Evolutionary conservation across 768 basidiomycete genomes (phyloP), one percentile per base, ranked within the genome.

Genomic region (Auriscalpium microsporum): DNA sequence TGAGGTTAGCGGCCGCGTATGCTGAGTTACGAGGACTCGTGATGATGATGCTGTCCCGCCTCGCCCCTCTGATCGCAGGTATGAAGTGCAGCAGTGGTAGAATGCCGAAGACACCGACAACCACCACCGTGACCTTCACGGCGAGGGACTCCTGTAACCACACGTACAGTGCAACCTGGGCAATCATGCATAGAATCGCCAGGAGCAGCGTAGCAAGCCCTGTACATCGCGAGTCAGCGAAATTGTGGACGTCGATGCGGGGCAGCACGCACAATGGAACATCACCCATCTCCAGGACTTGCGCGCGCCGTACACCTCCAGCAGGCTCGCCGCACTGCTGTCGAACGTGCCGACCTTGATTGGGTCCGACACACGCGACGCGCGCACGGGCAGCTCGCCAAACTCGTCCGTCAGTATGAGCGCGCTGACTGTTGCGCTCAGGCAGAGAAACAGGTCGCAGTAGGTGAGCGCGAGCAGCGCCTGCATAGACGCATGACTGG

Each of bases 371-470:
- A 40, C 49, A 38, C 45, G 33, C 50, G 33, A 54, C 44, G 16
- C 57, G 54, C 10, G 42, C 48, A 50, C 35, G 13, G 59, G 54
- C 10, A 58, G 19, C 14, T 58, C 50, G 28, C 57, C 56, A 11
- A 58, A 55, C 16, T 53, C 55, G 19, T 50, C 51, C 10, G 49
- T 60, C 48, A 60, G 59, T 4, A 60, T 44, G 28, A 58, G 52
- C 8, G 59, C 58, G 48, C 40, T 55, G 44, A 60, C 55, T 6
- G 59, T 60, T 16, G 54, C 34, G 44, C 54, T 56, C 34, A 54
- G 40, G 54, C 59, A 52, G 54, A 61, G 55, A 50, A 61, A 40
- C 14, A 61, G 54, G 7, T 57, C 40, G 34, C 58, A 16, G 48
- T 61, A 61, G 40, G 59, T 50, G 56, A 61, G 48, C 9, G 53